Evolutionary conservation across 768 basidiomycete genomes (phyloP), one percentile per base, ranked within the genome.

Genomic region (Tubosaeta sp.): DNA sequence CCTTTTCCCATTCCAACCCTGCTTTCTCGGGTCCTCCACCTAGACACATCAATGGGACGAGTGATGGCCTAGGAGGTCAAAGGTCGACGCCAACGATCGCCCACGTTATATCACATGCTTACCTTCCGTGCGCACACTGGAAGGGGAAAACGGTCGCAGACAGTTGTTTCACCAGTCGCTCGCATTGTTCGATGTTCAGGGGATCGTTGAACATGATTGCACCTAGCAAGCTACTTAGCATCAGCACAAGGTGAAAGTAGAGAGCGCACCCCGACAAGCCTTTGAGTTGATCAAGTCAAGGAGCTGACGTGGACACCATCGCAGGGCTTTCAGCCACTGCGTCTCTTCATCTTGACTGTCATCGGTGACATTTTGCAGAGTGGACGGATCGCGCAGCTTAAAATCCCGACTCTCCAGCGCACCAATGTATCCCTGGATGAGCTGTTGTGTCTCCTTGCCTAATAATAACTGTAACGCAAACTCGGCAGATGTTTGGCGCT

Each of bases 131-230:
- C 31, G 97, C 97, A 71, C 97, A 99, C 65, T 91, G 91, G 70
- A 97, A 97, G 2, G 95, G 95, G 61, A 91, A 87, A 4, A 78
- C 76, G 3, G 92, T 91, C 55, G 77, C 66, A 9, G 85, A 76
- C 27, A 99, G 76, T 57, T 83, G 78, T 6, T 63, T 60, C 42
- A 98, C 75, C 38, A 99, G 78, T 43, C 75, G 72, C 58, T 78
- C 66, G 66, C 91, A 91, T 64, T 97, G 91, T 33, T 75, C 75
- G 7, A 72, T 49, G 13, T 74, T 81, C 45, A 99, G 74, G 0
- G 75, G 53, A 65, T 98, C 95, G 59, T 95, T 95, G 76, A 97
- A 97, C 93, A 97, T 97, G 68, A 97, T 90, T 3, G 95, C 95
- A 48, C 95, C 94, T 97, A 65, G 33, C 19, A 46, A 46, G 42